Evolutionary conservation across 2,329 filamentous ascomycete species (phyloP).

Genomic region (Penicillium sp.): DNA sequence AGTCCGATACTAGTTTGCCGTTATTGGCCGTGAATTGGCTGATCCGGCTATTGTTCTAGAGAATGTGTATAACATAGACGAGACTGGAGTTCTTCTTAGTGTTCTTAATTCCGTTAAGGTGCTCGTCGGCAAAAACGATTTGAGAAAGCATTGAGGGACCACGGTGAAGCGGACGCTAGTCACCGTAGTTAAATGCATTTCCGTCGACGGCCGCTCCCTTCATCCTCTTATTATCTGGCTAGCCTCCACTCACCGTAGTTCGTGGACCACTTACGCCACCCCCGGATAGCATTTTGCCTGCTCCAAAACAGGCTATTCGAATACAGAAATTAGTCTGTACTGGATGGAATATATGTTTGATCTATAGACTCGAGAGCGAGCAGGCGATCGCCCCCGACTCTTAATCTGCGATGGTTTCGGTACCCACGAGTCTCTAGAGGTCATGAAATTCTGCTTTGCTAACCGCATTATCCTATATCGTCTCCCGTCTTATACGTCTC

Average conservation of each 20-base stretch:
- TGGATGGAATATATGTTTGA: conserved; percentile 13
- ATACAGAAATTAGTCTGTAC: conserved; percentile 13
- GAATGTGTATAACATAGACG: conserved; percentile 42
- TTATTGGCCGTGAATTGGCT: conserved; percentile 30
- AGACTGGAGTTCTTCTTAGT: conserved; percentile 36
- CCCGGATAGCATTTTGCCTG: conserved; percentile 12
- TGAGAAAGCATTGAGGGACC: conserved; percentile 6
- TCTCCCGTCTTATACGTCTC: neutral
- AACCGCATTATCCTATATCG: neutral
- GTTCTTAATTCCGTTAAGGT: conserved; percentile 30
- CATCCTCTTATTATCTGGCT: conserved; percentile 4
- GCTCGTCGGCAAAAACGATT: conserved; percentile 12
- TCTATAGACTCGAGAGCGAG: conserved; percentile 12
- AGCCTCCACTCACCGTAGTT: conserved; percentile 6
- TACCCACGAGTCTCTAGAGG: conserved; percentile 13
- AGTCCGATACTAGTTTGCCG: conserved; percentile 19
- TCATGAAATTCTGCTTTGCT: conserved; percentile 10
- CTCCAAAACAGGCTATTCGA: conserved; percentile 12
- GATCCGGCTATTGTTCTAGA: conserved; percentile 26
- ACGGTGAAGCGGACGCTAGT: too few relatives aligned
- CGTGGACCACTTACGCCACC: conserved; percentile 12
- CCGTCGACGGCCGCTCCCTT: too few relatives aligned
- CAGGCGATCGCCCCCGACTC: conserved; percentile 11
- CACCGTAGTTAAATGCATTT: too few relatives aligned
- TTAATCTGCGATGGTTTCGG: conserved; percentile 14